Conservation (phyloP, 1,139 yeast genomes). For the Kodamaea derodonti region DNA sequence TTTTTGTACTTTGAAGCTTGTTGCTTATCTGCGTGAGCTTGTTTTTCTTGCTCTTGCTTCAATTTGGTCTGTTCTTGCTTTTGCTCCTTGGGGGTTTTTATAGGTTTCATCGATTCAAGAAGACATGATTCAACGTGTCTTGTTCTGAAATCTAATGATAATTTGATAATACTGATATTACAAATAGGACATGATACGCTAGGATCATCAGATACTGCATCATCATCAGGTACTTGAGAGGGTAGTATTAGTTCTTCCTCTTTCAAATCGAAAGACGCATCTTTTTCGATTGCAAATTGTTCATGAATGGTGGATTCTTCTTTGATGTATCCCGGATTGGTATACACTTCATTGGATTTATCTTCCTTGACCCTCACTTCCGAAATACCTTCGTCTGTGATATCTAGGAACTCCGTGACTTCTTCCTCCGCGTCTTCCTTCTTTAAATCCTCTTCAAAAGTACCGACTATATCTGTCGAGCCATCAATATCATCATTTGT, state of each 20-base stretch:
- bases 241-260: background rate
- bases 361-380: background rate
- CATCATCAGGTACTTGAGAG: background rate
- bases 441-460: background rate
- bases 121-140: slow-evolving; percentile 61
- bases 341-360: background rate
- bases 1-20: background rate
- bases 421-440: background rate
- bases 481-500: slow-evolving; percentile 11
- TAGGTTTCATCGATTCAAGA: background rate
- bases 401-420: background rate
- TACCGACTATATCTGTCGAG: background rate
- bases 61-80: slow-evolving; percentile 2
- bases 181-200: slow-evolving; percentile 49
- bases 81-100: background rate
- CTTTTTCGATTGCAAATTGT: background rate
- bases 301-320: background rate
- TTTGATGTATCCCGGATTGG: background rate
- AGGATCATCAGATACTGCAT: background rate
- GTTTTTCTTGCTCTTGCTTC: background rate
- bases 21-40: background rate
- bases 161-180: slow-evolving; percentile 24
- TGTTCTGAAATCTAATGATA: slow-evolving; percentile 41
- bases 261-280: background rate
- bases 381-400: background rate